phyloP scores from a whole-genome alignment of 805 yeast species.

The Yamadazyma ubonensis region DNA sequence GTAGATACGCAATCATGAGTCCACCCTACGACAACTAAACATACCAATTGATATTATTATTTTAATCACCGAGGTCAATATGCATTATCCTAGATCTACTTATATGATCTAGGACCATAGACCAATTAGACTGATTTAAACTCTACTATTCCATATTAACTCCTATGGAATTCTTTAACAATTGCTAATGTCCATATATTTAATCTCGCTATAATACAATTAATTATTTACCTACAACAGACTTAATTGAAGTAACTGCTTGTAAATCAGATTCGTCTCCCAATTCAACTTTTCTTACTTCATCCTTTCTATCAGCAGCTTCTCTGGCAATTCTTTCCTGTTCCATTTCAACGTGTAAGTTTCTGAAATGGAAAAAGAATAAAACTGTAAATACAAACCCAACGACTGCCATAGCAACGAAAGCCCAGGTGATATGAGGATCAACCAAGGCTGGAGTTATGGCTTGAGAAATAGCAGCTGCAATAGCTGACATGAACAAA shows the following conservation, averaged over 20 bases:
- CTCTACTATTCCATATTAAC: too few species aligned
- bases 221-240: conserved; percentile 26
- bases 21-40: too few species aligned
- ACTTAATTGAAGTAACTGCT: conserved; percentile 29
- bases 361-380: conserved; percentile 34
- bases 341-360: conserved; percentile 42
- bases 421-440: conserved; percentile 42
- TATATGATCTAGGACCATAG: too few species aligned
- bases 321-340: conserved; percentile 31
- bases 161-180: too few species aligned
- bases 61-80: too few species aligned
- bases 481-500: conserved; percentile 44
- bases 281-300: conserved; percentile 13
- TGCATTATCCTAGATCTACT: too few species aligned
- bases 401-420: conserved; percentile 38
- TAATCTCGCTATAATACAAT: not conserved
- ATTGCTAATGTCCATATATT: too few species aligned
- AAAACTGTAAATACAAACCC: conserved; percentile 30
- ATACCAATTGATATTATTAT: too few species aligned
- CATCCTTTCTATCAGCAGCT: conserved; percentile 14
- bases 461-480: conserved; percentile 48
- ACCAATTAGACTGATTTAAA: too few species aligned
- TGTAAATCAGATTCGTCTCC: conserved; percentile 22
- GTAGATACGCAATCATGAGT: too few species aligned
- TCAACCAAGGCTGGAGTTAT: conserved; percentile 41